A percentile compares a stretch with the other conserved stretches of the same genome.
Conservation (phyloP, 2,329 filamentous ascomycete genomes). For the Talaromyces funiculosus region DNA sequence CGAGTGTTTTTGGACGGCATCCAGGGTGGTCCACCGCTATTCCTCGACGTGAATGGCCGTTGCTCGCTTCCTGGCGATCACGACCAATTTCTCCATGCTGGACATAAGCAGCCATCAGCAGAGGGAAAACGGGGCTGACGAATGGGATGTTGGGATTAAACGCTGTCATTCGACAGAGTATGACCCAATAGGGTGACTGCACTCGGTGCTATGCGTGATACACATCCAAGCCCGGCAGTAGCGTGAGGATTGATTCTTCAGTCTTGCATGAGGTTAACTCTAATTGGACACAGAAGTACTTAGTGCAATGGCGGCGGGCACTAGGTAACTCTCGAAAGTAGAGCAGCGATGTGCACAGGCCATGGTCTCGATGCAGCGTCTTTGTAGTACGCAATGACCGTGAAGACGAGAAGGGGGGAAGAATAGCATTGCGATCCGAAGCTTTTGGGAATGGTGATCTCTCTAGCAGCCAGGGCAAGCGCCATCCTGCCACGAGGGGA, state of each 20-base stretch:
- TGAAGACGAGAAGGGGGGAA: background rate
- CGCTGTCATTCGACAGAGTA: background rate
- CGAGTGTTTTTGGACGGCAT: background rate
- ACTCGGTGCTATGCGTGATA: slow-evolving; percentile 12
- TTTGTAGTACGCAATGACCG: no score
- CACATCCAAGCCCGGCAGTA: slow-evolving; percentile 14
- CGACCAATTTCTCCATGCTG: slow-evolving; percentile 2
- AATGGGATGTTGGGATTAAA: slow-evolving; percentile 7
- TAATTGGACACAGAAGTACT: background rate
- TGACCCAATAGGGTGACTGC: slow-evolving; percentile 11
- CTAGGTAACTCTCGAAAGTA: background rate
- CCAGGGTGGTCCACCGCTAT: slow-evolving; percentile 2
- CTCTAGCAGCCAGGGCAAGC: background rate
- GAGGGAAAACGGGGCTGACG: background rate
- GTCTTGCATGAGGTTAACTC: slow-evolving; percentile 1
- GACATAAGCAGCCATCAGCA: slow-evolving; percentile 1
- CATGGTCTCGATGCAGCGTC: background rate
- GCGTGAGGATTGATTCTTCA: slow-evolving; percentile 11
- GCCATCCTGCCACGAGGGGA: background rate
- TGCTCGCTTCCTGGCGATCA: slow-evolving; percentile 2
- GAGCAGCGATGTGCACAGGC: background rate
- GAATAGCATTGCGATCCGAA: background rate
- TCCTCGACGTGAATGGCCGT: slow-evolving; percentile 1
- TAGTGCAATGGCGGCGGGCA: slow-evolving; percentile 5
- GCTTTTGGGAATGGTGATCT: background rate